phyloP scores from a whole-genome alignment of 1,284 basidiomycete species.

The Ustilago trichophora region DNA sequence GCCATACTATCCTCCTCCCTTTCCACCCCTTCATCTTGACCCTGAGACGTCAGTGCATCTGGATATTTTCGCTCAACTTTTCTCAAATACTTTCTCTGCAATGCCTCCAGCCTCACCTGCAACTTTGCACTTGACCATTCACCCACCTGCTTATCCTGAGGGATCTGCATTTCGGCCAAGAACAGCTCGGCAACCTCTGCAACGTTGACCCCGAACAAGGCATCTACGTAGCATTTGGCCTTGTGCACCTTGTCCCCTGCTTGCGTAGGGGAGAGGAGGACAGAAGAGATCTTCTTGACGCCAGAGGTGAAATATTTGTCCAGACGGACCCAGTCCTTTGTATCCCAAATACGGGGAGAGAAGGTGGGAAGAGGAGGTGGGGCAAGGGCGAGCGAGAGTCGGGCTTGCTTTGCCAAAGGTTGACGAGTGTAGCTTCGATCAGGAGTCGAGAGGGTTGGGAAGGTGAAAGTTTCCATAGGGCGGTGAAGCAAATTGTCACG shows the following conservation, averaged over 20 bases:
- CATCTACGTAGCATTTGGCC: slow-evolving; percentile 13
- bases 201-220: slow-evolving; percentile 7
- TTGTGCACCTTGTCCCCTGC: background rate
- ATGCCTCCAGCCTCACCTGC: slow-evolving; percentile 19
- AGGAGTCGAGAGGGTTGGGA: slow-evolving; percentile 8
- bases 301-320: slow-evolving; percentile 37
- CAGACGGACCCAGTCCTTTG: slow-evolving; percentile 31
- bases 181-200: slow-evolving; percentile 7
- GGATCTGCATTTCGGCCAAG: slow-evolving; percentile 18
- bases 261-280: background rate
- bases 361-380: slow-evolving; percentile 8
- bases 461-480: too few species aligned
- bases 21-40: too few species aligned
- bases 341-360: slow-evolving; percentile 23
- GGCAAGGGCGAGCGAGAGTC: slow-evolving; percentile 9
- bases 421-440: slow-evolving; percentile 1
- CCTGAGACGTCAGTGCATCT: background rate
- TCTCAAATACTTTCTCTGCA: slow-evolving; percentile 37
- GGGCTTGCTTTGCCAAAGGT: slow-evolving; percentile 6
- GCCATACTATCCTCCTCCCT: slow-evolving; percentile 9
- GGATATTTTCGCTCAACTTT: slow-evolving; percentile 25
- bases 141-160: background rate
- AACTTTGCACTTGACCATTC: slow-evolving; percentile 33
- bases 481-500: too few species aligned
- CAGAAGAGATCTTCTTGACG: slow-evolving; percentile 16